Percentiles rank a stretch among this genome's conserved stretches.
These are phyloP conservation scores for Pseudogymnoascus sp. DNA, from an alignment of 2,329 filamentous ascomycete species.

Conservation along the genomic window DNA sequence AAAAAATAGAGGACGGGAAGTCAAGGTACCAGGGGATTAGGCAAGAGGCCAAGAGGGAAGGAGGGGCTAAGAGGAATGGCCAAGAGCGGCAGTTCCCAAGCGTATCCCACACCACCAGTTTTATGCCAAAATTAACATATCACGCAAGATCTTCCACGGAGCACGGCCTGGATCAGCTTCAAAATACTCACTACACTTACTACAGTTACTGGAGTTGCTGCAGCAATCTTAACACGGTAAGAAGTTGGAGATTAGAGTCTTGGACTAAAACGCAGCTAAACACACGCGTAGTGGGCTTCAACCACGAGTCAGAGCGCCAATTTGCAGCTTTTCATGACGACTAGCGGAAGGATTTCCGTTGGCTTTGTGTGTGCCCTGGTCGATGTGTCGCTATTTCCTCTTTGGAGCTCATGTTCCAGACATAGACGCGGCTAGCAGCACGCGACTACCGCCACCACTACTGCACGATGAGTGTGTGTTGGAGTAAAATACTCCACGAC, in stretches of 20 bases:
- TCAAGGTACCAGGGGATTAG: not conserved
- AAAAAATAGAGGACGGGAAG: not conserved
- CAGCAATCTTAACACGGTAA: not conserved
- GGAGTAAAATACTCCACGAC: no score
- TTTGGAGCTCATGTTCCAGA: not conserved
- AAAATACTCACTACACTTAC: no score
- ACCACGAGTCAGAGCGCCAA: not conserved
- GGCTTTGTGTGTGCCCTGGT: no score
- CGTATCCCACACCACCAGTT: not conserved
- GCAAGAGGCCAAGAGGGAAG: no score
- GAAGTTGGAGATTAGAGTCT: slow-evolving; percentile 3
- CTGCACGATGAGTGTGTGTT: not conserved
- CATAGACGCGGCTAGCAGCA: slow-evolving; percentile 1
- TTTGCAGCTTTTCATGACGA: not conserved
- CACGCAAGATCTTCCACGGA: no score
- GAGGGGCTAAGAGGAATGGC: not conserved
- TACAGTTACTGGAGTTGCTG: no score
- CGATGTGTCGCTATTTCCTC: not conserved
- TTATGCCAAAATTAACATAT: no score
- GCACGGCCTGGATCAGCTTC: no score
- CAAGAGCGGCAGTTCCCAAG: not conserved
- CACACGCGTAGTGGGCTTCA: not conserved
- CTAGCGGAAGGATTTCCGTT: not conserved
- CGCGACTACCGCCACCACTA: not conserved
- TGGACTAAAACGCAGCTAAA: not conserved